Conservation (phyloP, 306 rosid species). For the Ammopiptanthus mongolicus region DNA sequence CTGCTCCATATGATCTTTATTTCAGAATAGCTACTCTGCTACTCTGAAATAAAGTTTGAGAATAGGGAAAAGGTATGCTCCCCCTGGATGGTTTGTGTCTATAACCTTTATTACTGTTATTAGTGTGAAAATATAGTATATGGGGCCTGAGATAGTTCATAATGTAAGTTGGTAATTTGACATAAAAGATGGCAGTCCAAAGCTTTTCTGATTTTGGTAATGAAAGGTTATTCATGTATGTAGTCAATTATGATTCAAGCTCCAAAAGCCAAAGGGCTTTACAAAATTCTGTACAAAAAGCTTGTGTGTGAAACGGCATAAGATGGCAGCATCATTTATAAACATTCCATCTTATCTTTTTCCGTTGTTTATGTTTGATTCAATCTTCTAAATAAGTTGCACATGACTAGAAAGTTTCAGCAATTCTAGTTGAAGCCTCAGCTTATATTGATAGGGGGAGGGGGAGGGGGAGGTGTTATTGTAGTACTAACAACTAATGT, state of each 20-base stretch:
- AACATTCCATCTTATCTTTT: neutral
- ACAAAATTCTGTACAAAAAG: neutral
- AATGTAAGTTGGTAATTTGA: neutral
- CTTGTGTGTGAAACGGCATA: neutral
- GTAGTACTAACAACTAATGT: no score
- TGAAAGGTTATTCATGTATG: neutral
- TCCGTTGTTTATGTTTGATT: neutral
- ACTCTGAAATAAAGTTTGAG: neutral
- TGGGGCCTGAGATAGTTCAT: neutral
- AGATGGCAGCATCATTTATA: neutral
- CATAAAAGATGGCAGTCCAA: neutral
- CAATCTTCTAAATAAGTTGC: neutral
- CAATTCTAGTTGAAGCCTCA: neutral
- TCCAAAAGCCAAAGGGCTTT: neutral
- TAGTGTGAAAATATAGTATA: neutral
- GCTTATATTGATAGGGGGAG: no score
- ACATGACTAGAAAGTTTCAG: neutral
- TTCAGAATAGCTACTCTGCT: no score
- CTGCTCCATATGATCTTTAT: neutral
- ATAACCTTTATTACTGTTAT: neutral
- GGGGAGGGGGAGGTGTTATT: no score
- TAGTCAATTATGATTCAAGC: neutral
- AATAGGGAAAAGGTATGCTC: neutral
- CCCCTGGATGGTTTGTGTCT: neutral
- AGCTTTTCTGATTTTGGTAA: neutral